phyloP scores from a whole-genome alignment of 345 rosid genomes.

The Moricandia arvensis region DNA sequence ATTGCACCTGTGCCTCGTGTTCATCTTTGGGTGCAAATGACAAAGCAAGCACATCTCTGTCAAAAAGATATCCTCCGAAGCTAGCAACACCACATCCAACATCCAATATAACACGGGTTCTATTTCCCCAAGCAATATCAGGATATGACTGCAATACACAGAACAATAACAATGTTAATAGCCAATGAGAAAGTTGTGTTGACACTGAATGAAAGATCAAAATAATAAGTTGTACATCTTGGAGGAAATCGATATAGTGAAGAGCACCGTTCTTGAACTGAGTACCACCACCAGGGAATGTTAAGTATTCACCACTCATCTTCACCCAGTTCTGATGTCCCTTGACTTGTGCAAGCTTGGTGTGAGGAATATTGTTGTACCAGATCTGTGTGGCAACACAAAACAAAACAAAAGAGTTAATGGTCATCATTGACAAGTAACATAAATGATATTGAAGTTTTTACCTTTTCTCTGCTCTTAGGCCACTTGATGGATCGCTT shows the following conservation, averaged over 20 bases:
- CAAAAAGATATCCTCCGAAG: constrained; percentile 86
- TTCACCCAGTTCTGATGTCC: constrained; percentile 28
- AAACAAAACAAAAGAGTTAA: constrained; percentile 7
- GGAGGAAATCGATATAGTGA: constrained; percentile 53
- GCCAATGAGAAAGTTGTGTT: neutral
- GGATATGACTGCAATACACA: constrained; percentile 50
- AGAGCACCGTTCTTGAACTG: too few species aligned
- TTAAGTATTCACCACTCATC: too few species aligned
- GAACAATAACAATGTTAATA: neutral
- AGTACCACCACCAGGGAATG: too few species aligned
- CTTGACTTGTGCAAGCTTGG: constrained; percentile 62
- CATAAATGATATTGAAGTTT: neutral
- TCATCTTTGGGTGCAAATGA: constrained; percentile 97
- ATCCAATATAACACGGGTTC: constrained; percentile 73
- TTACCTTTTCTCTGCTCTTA: constrained; percentile 80
- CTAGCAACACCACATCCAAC: constrained; percentile 98
- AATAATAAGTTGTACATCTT: constrained; percentile 46
- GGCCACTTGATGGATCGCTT: constrained; percentile 77
- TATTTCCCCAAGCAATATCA: constrained; percentile 76
- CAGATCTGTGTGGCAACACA: constrained; percentile 49
- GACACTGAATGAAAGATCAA: neutral
- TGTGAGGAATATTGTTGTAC: constrained; percentile 66
- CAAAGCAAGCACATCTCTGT: constrained; percentile 74
- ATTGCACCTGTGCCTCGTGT: constrained; percentile 94
- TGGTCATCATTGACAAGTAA: neutral